Evolutionary conservation across 2,329 filamentous ascomycete genomes (phyloP), one percentile per base, ranked within the genome.

Genomic region (Trichoderma sp.): DNA sequence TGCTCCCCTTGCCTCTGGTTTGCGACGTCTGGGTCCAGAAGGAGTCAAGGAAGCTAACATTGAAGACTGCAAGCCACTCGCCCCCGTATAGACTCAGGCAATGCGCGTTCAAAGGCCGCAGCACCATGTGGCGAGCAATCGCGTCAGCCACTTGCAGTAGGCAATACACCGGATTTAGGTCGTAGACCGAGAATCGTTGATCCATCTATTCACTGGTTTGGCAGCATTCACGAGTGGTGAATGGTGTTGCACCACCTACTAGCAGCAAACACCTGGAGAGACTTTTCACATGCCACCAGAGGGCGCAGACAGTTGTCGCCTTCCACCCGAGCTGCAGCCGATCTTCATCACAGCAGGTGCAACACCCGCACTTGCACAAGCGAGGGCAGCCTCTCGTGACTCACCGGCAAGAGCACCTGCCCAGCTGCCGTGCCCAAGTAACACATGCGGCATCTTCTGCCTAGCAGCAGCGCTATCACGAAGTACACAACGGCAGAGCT

Each of bases 361-460:
- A 40, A 31, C 61, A 43, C 33, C 35, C 24, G 35, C 61, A 56
- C 33, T 56, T 64, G 27, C 52, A 29, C 47, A 49, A 62, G 43
- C 27, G 40, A 60, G 47, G 35, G 8, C 61, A 29, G 11, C 16
- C 27, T 24, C 62, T 66, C 62, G 62, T 66, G 62, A 66, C 53
- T 62, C n/a, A 47, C 43, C 27, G 10, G 24, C 14, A 19, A n/a
- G 49, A 40, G 21, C 60, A 29, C 47, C 49, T 57, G 53, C 40
- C 58, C 49, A 64, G 55, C 33, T 35, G 35, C 52, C 31, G 19
- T 62, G 29, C 16, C 29, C 29, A 49, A 49, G 47, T 6, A 49
- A 49, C 21, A 49, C 40, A n/a, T 19, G 7, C 37, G 21, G 19
- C 40, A 43, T n/a, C 40, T 43, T 8, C 16, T 43, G 19, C 40